Evolutionary conservation across 2,329 filamentous ascomycete genomes (phyloP).

Genomic region (Colletotrichum aenigma): DNA sequence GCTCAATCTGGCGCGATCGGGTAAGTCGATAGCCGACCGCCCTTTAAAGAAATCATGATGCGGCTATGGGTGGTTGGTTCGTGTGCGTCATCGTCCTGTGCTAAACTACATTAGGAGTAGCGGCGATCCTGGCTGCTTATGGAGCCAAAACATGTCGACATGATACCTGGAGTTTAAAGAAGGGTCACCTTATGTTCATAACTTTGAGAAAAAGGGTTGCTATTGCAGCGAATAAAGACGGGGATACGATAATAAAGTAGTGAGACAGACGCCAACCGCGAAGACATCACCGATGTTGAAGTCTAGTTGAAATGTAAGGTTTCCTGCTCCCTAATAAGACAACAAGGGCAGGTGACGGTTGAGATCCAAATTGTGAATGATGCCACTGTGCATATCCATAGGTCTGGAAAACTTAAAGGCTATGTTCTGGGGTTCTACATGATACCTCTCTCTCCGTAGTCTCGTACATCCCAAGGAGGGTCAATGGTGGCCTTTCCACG

Average conservation of each 20-base stretch:
- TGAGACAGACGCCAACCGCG: not conserved
- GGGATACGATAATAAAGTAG: not conserved
- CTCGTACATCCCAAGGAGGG: slow-evolving; percentile 10
- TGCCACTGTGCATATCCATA: not conserved
- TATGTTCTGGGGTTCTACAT: not conserved
- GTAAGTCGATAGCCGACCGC: not conserved
- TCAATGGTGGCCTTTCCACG: slow-evolving; percentile 26
- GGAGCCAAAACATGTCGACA: not conserved
- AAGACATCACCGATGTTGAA: not conserved
- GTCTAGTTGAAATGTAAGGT: not conserved
- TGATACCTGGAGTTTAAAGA: not conserved
- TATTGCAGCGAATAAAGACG: not conserved
- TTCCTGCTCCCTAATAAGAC: not conserved
- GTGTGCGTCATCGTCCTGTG: not conserved
- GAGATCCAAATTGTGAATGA: not conserved
- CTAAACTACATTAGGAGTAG: not conserved
- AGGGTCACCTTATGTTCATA: not conserved
- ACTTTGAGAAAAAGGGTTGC: not conserved
- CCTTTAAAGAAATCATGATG: not conserved
- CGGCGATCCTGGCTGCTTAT: not conserved
- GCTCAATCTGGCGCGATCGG: not conserved
- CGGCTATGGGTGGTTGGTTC: not conserved
- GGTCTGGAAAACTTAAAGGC: not conserved
- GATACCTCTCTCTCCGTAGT: not conserved
- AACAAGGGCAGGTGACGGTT: not conserved